Evolutionary conservation across 306 rosid genomes (phyloP), one percentile per base, ranked within the genome.

Genomic region (Cicer chorassanicum): DNA sequence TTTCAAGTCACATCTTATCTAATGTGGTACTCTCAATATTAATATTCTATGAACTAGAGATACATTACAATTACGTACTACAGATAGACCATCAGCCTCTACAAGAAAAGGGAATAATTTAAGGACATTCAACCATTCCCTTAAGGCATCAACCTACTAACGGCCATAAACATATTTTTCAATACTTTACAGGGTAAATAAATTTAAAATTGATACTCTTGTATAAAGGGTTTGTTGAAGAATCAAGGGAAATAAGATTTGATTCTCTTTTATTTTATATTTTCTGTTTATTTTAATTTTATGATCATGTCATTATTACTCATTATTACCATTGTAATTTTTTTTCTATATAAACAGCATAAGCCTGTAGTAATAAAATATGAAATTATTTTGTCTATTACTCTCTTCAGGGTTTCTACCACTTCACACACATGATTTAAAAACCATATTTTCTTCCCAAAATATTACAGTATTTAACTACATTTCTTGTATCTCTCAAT

Each of bases 191-290:
- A 11, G 15, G 14, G 64, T 29, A 57, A 57, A 10, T 10, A 11
- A 57, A 57, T 57, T 55, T 57, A 57, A 57, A 56, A 24, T 57
- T 21, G n/a, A 57, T 57, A 13, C 64, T 24, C 64, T 57, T 57
- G 15, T 10, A 24, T n/a, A 56, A 5, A 5, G 63, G 15, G 34
- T 24, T 24, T 3, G 34, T 24, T 24, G 34, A 24, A 24, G 34
- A 24, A 24, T 21, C 34, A 2, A 0, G 34, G 34, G 3, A 24
- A 24, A 24, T 24, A 24, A 24, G 34, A 24, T 24, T 24, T 24
- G 34, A 24, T 24, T 24, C 3, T 24, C 34, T 24, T 24, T 24
- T 24, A 24, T 24, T 24, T 24, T 24, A 24, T 24, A 24, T 24
- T 19, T 19, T 19, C 21, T 19, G 21, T 19, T 19, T 19, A 16